These are phyloP conservation scores for Massariosphaeria phaeospora DNA, from an alignment of 495 filamentous ascomycete genomes.

Conservation along the genomic window DNA sequence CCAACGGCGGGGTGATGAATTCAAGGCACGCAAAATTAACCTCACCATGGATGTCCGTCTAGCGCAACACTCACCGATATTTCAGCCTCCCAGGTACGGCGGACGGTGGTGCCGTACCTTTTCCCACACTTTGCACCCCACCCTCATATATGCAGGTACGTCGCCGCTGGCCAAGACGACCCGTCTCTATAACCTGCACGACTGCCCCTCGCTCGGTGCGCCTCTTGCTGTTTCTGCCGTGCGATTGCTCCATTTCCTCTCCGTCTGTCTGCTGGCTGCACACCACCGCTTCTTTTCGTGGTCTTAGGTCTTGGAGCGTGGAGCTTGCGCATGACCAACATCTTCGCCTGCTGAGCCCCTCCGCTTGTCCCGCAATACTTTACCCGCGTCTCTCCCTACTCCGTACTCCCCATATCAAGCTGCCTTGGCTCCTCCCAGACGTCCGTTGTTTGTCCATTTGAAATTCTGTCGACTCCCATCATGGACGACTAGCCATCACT, in stretches of 20 bases:
- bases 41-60: slow-evolving; percentile 8
- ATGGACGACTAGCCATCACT: slow-evolving; percentile 7
- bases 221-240: slow-evolving; percentile 16
- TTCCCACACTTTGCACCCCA: slow-evolving; percentile 16
- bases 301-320: slow-evolving; percentile 24
- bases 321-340: slow-evolving; percentile 26
- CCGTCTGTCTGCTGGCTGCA: not conserved
- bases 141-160: slow-evolving; percentile 14
- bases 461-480: not conserved
- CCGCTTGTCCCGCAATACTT: slow-evolving; percentile 20
- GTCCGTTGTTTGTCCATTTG: not conserved
- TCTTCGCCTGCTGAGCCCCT: slow-evolving; percentile 14
- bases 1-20: slow-evolving; percentile 17
- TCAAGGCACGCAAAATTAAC: slow-evolving; percentile 29
- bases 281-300: slow-evolving; percentile 18
- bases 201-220: slow-evolving; percentile 4
- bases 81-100: slow-evolving; percentile 22
- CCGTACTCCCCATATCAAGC: slow-evolving; percentile 4
- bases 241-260: slow-evolving; percentile 5
- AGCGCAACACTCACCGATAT: slow-evolving; percentile 30
- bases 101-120: not conserved
- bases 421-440: not conserved
- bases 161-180: slow-evolving; percentile 5
- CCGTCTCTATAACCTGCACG: slow-evolving; percentile 15
- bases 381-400: not conserved